phyloP scores from a whole-genome alignment of 805 yeast genomes.

The Myxozyma neotropica region DNA sequence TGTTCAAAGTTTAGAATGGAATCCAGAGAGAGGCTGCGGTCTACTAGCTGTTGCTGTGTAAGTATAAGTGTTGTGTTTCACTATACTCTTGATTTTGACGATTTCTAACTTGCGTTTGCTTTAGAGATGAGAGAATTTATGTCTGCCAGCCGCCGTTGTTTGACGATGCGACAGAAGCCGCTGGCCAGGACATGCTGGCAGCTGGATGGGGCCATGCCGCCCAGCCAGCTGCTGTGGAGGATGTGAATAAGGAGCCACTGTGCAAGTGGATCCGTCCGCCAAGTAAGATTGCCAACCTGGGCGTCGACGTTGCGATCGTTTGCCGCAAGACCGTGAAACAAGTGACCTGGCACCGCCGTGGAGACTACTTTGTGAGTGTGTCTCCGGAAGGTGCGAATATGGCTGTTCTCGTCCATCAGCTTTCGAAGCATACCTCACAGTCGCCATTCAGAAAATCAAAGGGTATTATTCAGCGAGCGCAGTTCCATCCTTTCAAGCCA shows the following conservation, averaged over 20 bases:
- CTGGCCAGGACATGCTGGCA: constrained; percentile 76
- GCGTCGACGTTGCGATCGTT: constrained; percentile 73
- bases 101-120: constrained; percentile 4
- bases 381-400: constrained; percentile 90
- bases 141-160: constrained; percentile 88
- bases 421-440: constrained; percentile 91
- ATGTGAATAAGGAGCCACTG: constrained; percentile 49
- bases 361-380: constrained; percentile 95
- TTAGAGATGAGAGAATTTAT: constrained; percentile 68
- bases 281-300: constrained; percentile 58
- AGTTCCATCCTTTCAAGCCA: constrained; percentile 95
- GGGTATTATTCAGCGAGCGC: constrained; percentile 94
- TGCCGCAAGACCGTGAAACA: constrained; percentile 69
- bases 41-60: constrained; percentile 74
- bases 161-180: constrained; percentile 83
- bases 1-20: constrained; percentile 84
- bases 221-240: constrained; percentile 41
- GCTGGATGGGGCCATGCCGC: constrained; percentile 86
- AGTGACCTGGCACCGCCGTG: constrained; percentile 93
- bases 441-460: constrained; percentile 91
- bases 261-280: constrained; percentile 65
- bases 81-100: background rate
- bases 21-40: constrained; percentile 75
- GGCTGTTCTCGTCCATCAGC: constrained; percentile 90
- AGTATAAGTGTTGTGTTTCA: constrained; percentile 4